phyloP scores from a whole-genome alignment of 2,329 filamentous ascomycete genomes.

The Camillea tinctor region DNA sequence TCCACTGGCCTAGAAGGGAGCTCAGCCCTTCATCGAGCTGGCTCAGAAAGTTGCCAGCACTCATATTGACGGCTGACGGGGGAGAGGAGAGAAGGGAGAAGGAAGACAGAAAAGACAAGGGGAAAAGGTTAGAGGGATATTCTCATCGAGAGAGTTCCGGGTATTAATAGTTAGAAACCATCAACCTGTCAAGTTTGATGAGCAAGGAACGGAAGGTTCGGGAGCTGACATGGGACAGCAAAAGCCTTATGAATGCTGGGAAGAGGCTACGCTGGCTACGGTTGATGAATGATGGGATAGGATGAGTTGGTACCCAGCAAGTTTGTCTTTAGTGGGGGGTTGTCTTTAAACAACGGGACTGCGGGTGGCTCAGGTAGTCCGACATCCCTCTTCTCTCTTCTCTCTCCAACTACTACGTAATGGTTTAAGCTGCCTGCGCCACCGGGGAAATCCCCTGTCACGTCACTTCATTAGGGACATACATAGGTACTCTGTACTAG shows the following conservation, averaged over 20 bases:
- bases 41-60: constrained; percentile 56
- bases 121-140: not conserved
- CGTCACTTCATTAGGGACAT: not conserved
- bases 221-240: constrained; percentile 9
- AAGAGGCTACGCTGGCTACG: no score
- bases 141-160: not conserved
- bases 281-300: not conserved
- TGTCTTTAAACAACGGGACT: not conserved
- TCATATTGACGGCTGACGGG: constrained; percentile 24
- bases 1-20: constrained; percentile 75
- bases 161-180: not conserved
- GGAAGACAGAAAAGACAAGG: not conserved
- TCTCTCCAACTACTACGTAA: no score
- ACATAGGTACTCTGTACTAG: not conserved
- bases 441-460: not conserved
- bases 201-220: constrained; percentile 7
- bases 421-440: not conserved
- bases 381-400: no score
- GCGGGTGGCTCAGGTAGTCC: not conserved
- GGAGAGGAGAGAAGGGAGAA: not conserved
- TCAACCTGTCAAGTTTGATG: constrained; percentile 1
- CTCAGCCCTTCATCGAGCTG: constrained; percentile 71
- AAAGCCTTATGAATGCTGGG: constrained; percentile 1
- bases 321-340: not conserved
- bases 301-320: not conserved